A percentile compares a stretch with the other conserved stretches of the same genome.
phyloP scores from a whole-genome alignment of 2,329 filamentous ascomycete species.

The Zymoseptoria ardabiliae region DNA sequence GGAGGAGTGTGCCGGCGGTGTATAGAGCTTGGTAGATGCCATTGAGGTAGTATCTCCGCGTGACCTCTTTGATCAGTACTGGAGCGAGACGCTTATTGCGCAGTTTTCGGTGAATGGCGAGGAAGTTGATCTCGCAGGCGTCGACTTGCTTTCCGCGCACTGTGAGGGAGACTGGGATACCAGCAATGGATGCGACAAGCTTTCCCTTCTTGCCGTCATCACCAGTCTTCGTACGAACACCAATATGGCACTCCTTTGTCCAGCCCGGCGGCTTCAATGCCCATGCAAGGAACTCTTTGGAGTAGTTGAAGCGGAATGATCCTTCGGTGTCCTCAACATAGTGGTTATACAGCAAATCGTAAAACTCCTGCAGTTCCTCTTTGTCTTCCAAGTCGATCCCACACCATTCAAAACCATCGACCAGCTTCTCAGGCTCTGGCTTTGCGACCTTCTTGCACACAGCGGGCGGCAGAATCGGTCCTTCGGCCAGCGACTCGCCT shows the following conservation, averaged over 20 bases:
- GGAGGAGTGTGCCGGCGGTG: conserved; percentile 84
- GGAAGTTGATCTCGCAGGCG: conserved; percentile 93
- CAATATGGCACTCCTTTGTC: conserved; percentile 90
- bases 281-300: conserved; percentile 81
- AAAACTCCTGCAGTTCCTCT: conserved; percentile 76
- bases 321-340: conserved; percentile 97
- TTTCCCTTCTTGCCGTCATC: conserved; percentile 61
- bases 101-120: conserved; percentile 97
- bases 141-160: conserved; percentile 69
- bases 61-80: conserved; percentile 96
- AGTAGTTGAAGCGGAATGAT: conserved; percentile 98
- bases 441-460: conserved; percentile 53
- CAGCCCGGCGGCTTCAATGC: conserved; percentile 91
- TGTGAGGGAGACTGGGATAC: conserved; percentile 75
- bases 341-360: conserved; percentile 82
- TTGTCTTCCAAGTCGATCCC: conserved; percentile 78
- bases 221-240: conserved; percentile 60
- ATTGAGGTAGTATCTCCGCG: conserved; percentile 77
- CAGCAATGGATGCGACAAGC: conserved; percentile 92
- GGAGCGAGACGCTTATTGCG: conserved; percentile 86
- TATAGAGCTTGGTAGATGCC: conserved; percentile 93
- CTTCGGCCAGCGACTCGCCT: conserved; percentile 57
- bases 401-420: conserved; percentile 89
- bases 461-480: conserved; percentile 73
- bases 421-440: conserved; percentile 59